Evolutionary conservation across 75 land plant genomes (phyloP).

Genomic region (Selaginella tamariscina): DNA sequence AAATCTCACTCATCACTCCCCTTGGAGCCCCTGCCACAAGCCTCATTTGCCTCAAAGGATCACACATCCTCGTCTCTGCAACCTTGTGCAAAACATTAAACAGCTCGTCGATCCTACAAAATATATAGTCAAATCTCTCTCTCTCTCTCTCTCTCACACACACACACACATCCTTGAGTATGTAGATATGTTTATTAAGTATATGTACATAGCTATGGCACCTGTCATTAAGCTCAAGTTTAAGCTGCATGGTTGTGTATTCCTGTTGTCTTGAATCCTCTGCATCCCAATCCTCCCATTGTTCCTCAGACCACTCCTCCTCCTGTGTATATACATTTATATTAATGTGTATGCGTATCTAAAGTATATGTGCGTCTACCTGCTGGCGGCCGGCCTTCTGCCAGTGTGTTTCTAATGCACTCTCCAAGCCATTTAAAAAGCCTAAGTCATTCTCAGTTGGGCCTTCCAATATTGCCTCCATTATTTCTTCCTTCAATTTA

Average conservation of each 20-base stretch:
- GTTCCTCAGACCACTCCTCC: slow-evolving; percentile 53
- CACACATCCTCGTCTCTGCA: slow-evolving; percentile 41
- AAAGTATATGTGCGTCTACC: too few relatives aligned
- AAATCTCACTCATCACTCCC: slow-evolving; percentile 50
- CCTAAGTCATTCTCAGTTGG: slow-evolving; percentile 37
- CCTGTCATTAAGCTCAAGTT: slow-evolving; percentile 69
- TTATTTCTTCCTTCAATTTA: slow-evolving; percentile 60
- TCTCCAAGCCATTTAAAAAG: slow-evolving; percentile 57
- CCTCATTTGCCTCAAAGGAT: slow-evolving; percentile 17
- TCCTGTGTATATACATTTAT: too few relatives aligned
- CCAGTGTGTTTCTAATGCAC: slow-evolving; percentile 46
- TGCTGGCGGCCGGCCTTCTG: too few relatives aligned
- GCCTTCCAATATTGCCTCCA: slow-evolving; percentile 68
- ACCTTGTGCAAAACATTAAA: slow-evolving; percentile 59
- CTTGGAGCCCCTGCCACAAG: slow-evolving; percentile 15
- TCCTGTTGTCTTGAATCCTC: slow-evolving; percentile 18
- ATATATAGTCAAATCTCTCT: too few relatives aligned
- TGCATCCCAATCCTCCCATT: slow-evolving; percentile 66
- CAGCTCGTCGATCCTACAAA: slow-evolving; percentile 59
- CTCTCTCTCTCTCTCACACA: too few relatives aligned
- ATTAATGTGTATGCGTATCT: too few relatives aligned
- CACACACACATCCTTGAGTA: too few relatives aligned
- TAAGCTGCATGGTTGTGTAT: slow-evolving; percentile 61
- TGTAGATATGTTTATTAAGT: too few relatives aligned
- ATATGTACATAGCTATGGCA: too few relatives aligned